phyloP scores from a whole-genome alignment of 2,329 filamentous ascomycete genomes.

The Exophiala sideris region DNA sequence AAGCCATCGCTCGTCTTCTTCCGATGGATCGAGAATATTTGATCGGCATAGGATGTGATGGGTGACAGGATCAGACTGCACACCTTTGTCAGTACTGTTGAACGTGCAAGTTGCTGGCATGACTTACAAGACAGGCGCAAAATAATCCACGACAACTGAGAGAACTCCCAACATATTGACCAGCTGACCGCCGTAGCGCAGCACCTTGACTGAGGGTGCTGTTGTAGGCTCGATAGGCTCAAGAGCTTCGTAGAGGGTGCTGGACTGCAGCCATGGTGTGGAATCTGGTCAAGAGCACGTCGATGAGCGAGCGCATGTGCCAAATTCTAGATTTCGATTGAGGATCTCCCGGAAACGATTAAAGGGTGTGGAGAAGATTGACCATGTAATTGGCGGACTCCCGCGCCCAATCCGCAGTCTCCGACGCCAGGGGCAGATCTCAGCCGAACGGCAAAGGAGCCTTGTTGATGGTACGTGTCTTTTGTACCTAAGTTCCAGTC shows the following conservation, averaged over 20 bases:
- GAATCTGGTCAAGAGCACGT: too few species aligned
- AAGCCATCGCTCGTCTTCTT: conserved; percentile 60
- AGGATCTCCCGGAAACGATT: too few species aligned
- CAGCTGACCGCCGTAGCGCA: not conserved
- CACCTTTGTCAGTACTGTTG: not conserved
- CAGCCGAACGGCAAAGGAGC: too few species aligned
- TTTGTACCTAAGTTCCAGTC: too few species aligned
- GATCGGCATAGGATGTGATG: conserved; percentile 63
- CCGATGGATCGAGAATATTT: conserved; percentile 63
- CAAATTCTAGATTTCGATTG: too few species aligned
- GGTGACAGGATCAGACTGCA: conserved; percentile 59
- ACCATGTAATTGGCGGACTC: too few species aligned
- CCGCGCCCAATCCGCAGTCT: too few species aligned
- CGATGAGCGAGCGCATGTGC: too few species aligned
- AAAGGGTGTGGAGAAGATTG: too few species aligned
- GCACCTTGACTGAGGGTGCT: not conserved
- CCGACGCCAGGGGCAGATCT: too few species aligned
- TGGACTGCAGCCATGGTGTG: not conserved
- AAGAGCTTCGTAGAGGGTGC: not conserved
- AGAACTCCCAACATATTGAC: conserved; percentile 15
- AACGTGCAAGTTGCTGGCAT: conserved; percentile 4
- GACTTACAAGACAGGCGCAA: conserved; percentile 48
- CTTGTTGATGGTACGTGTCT: too few species aligned
- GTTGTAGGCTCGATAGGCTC: not conserved
- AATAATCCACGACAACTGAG: conserved; percentile 42